phyloP scores from a whole-genome alignment of 2,329 filamentous ascomycete species.

The Clonostachys byssicola region DNA sequence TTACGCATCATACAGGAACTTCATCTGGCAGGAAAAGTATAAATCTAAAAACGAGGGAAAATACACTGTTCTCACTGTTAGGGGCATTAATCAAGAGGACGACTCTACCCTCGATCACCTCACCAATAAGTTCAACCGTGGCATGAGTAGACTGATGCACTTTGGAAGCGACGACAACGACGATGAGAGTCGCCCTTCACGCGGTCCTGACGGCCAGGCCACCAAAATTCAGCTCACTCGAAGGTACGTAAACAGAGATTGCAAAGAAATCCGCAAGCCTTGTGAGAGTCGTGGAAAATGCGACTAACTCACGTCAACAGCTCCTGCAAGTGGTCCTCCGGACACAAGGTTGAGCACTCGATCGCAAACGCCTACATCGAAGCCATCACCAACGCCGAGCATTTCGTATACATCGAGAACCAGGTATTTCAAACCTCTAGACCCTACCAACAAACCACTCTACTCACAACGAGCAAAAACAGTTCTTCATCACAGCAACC shows the following conservation, averaged over 20 bases:
- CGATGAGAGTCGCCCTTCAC: constrained; percentile 12
- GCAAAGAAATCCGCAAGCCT: neutral
- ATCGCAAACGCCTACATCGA: constrained; percentile 82
- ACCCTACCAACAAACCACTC: neutral
- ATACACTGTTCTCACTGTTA: constrained; percentile 27
- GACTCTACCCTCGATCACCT: constrained; percentile 35
- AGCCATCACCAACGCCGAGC: constrained; percentile 62
- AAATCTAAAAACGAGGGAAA: constrained; percentile 41
- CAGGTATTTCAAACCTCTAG: constrained; percentile 32
- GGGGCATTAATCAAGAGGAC: constrained; percentile 6
- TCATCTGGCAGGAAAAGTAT: constrained; percentile 83
- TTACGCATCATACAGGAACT: constrained; percentile 53
- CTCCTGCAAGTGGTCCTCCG: constrained; percentile 46
- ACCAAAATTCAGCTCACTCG: constrained; percentile 45
- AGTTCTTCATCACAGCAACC: constrained; percentile 87
- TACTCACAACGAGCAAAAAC: constrained; percentile 2
- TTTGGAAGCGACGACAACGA: constrained; percentile 18
- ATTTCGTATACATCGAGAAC: constrained; percentile 80
- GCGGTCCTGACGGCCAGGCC: neutral
- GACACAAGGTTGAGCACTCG: constrained; percentile 61
- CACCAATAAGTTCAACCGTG: constrained; percentile 33
- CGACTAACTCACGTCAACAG: constrained; percentile 18
- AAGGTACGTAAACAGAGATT: constrained; percentile 25
- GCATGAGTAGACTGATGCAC: constrained; percentile 30
- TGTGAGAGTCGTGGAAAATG: neutral